Base-by-base conservation (phyloP, 176 grass and related monocot species). In the Avena sativa region DNA sequence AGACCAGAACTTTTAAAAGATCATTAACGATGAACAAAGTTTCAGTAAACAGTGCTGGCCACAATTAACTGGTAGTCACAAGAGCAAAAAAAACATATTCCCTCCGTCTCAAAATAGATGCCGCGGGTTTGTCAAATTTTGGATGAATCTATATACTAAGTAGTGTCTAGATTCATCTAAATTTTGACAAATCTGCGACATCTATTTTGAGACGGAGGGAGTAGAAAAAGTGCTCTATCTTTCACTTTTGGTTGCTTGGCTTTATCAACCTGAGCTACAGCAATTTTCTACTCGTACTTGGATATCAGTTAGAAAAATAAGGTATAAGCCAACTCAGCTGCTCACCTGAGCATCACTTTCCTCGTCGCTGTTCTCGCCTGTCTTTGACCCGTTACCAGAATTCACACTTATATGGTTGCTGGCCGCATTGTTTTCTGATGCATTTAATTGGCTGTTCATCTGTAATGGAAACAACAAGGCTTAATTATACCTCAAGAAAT, bases 391-490 rank as follows among this genome's bases (percentile, higher is more conserved):
- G 81, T 81, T 81, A 76, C 30, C 93, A 76, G 62, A 81, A 85
- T 94, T 94, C 49, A 68, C 88, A 87, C 92, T 99, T 78, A 96
- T 52, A 88, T 90, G 89, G 87, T 97, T 97, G 89, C 89, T 97
- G 64, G 85, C 92, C 32, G 79, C 91, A 82, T 93, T 94, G 74
- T 92, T 92, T 52, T 94, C 91, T 0, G 97, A 96, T 56, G 69
- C 94, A 90, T 93, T 94, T 81, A 81, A 66, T 87, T 88, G 89
- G 83, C 62, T 93, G 74, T 79, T 94, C 56, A 82, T 90, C 94
- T 99, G 94, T 85, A 93, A 78, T 55, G 19, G 63, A 80, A 81
- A n/a, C 77, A 20, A 8, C 47, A 90, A 60, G 26, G 25, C 73
- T 6, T 79, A 70, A 73, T 57, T 86, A 83, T 57, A 59, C 55